Conservation (phyloP, 768 basidiomycete species). For the Fomitopsis serialis region DNA sequence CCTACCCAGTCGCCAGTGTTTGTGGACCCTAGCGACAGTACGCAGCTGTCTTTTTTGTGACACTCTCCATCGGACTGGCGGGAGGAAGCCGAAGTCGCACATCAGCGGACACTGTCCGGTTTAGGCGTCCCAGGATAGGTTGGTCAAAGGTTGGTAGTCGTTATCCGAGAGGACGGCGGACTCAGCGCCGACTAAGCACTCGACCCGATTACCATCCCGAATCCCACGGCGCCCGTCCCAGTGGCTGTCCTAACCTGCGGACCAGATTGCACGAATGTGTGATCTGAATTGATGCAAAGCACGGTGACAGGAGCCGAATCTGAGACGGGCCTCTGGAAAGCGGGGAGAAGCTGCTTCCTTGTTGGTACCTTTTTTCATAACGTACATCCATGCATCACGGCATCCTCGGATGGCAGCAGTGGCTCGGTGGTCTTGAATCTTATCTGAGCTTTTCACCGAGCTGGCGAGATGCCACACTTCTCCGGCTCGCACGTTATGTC, state of each 20-base stretch:
- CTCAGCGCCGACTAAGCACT: not conserved
- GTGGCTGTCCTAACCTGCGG: not conserved
- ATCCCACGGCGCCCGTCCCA: not conserved
- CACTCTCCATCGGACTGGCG: not conserved
- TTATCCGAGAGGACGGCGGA: too few relatives aligned
- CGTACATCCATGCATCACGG: constrained; percentile 17
- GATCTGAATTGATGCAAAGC: not conserved
- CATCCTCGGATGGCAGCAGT: constrained; percentile 14
- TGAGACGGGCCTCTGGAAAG: not conserved
- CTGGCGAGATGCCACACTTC: constrained; percentile 8
- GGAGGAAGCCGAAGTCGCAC: not conserved
- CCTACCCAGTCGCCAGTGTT: not conserved
- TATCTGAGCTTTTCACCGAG: constrained; percentile 16
- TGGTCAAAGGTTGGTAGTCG: too few relatives aligned
- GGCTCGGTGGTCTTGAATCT: constrained; percentile 15
- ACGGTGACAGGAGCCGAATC: not conserved
- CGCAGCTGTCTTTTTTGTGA: not conserved
- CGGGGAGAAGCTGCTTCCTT: not conserved
- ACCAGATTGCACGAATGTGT: not conserved
- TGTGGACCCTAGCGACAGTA: not conserved
- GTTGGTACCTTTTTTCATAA: constrained; percentile 4
- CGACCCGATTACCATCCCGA: not conserved
- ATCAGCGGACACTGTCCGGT: not conserved
- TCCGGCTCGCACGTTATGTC: constrained; percentile 16
- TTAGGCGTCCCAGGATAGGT: not conserved